Evolutionary conservation across 225 moss, liverwort and hornwort genomes (phyloP).

Genomic region (Bryoerythrophyllum caledonicum): DNA sequence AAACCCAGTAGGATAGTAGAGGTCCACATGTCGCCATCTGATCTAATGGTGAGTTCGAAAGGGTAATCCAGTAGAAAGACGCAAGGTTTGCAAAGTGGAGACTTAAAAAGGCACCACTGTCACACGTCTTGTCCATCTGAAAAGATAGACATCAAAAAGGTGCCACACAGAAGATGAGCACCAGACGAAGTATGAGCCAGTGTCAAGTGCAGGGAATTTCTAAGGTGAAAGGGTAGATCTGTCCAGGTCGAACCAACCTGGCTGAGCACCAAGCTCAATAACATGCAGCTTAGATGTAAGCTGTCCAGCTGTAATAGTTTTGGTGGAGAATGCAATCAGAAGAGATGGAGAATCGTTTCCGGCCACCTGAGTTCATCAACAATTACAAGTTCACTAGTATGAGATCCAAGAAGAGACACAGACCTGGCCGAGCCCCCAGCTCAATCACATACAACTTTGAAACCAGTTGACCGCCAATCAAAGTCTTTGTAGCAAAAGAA

Average conservation of each 20-base stretch:
- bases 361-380: slow-evolving; percentile 54
- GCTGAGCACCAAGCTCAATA: slow-evolving; percentile 80
- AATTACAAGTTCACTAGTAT: slow-evolving; percentile 1
- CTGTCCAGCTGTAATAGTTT: slow-evolving; percentile 73
- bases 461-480: slow-evolving; percentile 36
- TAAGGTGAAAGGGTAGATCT: slow-evolving; percentile 2
- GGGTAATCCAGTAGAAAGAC: neutral
- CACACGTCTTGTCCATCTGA: neutral
- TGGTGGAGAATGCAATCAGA: slow-evolving; percentile 73
- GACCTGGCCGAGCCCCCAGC: slow-evolving; percentile 35
- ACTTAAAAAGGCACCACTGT: neutral
- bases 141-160: neutral
- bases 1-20: neutral
- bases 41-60: neutral
- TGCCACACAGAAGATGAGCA: neutral
- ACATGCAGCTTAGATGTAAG: slow-evolving; percentile 80
- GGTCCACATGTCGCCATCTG: neutral
- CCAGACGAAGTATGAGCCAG: neutral
- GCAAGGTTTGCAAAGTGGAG: neutral
- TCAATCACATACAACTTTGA: slow-evolving; percentile 37
- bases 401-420: slow-evolving; percentile 16
- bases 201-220: neutral
- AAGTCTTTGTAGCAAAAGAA: slow-evolving; percentile 34
- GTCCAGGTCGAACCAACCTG: slow-evolving; percentile 53
- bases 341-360: slow-evolving; percentile 68